phyloP scores from a whole-genome alignment of 345 rosid species.

The Ailanthus altissimus region DNA sequence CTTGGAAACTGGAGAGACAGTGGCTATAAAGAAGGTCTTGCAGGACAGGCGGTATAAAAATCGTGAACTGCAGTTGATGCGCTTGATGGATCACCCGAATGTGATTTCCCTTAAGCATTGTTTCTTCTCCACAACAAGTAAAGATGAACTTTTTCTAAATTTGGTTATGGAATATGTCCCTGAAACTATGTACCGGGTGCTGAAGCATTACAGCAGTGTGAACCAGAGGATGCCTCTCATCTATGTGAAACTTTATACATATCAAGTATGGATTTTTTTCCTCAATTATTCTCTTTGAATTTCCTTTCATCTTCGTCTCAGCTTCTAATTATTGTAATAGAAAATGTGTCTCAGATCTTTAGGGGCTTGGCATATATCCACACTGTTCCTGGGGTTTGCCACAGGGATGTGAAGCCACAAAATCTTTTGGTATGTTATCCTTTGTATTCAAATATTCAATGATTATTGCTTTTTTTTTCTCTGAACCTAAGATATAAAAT shows the following conservation, averaged over 20 bases:
- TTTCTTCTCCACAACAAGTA: conserved; percentile 80
- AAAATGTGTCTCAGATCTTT: conserved; percentile 59
- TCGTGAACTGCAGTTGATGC: conserved; percentile 79
- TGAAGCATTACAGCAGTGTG: conserved; percentile 59
- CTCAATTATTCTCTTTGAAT: neutral
- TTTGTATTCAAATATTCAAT: neutral
- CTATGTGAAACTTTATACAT: conserved; percentile 75
- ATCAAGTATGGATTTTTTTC: conserved; percentile 54
- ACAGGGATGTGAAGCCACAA: conserved; percentile 94
- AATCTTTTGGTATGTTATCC: conserved; percentile 69
- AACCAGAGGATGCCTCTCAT: conserved; percentile 81
- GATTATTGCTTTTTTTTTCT: conserved; percentile 15
- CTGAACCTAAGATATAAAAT: conserved; percentile 14
- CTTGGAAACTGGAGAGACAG: conserved; percentile 82
- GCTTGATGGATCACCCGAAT: conserved; percentile 83
- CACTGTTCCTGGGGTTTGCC: conserved; percentile 76
- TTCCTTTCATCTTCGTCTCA: neutral
- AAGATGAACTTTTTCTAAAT: conserved; percentile 71
- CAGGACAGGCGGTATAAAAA: conserved; percentile 79
- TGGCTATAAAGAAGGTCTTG: conserved; percentile 85
- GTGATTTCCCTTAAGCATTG: conserved; percentile 78
- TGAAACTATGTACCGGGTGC: conserved; percentile 61
- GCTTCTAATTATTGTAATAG: conserved; percentile 18
- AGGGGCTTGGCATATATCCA: conserved; percentile 87
- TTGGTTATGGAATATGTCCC: conserved; percentile 91